Evolutionary conservation across 2,329 filamentous ascomycete species (phyloP).

Genomic region (Alternaria gaisen): DNA sequence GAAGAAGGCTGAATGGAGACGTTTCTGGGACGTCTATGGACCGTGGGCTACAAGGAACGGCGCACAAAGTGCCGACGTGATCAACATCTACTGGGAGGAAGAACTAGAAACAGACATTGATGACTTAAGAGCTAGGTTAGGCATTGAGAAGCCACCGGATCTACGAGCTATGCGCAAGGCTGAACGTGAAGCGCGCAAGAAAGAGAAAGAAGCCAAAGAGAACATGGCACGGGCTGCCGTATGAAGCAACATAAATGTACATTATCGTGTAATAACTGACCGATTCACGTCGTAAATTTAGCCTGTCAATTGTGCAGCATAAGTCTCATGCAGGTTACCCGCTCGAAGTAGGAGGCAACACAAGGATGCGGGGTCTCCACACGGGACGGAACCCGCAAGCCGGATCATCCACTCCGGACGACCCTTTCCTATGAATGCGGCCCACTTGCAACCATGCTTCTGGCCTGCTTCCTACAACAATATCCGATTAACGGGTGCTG

Average conservation of each 20-base stretch:
- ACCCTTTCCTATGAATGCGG: not conserved
- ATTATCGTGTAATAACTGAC: conserved; percentile 14
- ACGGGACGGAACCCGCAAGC: conserved; percentile 13
- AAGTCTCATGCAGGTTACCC: not conserved
- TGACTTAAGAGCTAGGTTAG: conserved; percentile 75
- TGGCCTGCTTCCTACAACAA: not conserved
- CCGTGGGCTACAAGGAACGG: conserved; percentile 94
- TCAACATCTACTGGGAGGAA: conserved; percentile 99
- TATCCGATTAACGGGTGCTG: not conserved
- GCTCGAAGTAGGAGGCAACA: not conserved
- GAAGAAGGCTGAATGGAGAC: conserved; percentile 68
- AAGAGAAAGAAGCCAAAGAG: conserved; percentile 63
- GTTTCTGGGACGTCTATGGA: conserved; percentile 79
- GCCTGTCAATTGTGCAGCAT: conserved; percentile 1
- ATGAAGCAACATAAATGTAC: conserved; percentile 24
- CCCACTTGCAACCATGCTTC: not conserved
- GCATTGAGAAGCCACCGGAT: conserved; percentile 89
- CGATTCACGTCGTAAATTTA: not conserved
- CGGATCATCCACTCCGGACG: conserved; percentile 5
- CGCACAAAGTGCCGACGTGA: conserved; percentile 76
- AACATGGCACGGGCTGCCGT: conserved; percentile 29
- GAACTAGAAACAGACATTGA: conserved; percentile 84
- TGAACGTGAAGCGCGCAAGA: conserved; percentile 74
- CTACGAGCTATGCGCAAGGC: conserved; percentile 77
- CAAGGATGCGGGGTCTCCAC: conserved; percentile 19